Conservation (phyloP, 495 filamentous ascomycete species). For the Chaetomium tenue region DNA sequence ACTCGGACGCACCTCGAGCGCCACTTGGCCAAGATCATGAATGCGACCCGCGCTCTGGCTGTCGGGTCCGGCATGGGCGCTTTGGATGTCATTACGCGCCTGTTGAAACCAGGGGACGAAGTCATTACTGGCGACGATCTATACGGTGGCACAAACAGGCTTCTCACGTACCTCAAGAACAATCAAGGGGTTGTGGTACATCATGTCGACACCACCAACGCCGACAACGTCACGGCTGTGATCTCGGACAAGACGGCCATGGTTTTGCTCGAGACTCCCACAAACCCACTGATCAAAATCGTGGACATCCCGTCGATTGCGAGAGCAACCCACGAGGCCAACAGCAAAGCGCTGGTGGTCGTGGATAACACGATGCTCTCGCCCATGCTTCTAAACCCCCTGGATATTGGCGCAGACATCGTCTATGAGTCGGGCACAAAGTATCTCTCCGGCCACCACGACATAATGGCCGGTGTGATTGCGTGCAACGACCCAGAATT, state of each 20-base stretch:
- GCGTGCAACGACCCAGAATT: constrained; percentile 77
- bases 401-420: constrained; percentile 91
- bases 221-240: constrained; percentile 63
- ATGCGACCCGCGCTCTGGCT: constrained; percentile 82
- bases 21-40: constrained; percentile 98
- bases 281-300: constrained; percentile 97
- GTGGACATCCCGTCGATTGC: constrained; percentile 84
- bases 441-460: constrained; percentile 96
- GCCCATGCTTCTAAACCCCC: constrained; percentile 83
- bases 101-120: constrained; percentile 90
- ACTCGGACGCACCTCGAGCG: constrained; percentile 95
- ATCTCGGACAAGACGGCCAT: constrained; percentile 81
- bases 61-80: constrained; percentile 97
- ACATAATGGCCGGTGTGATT: constrained; percentile 96
- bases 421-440: constrained; percentile 98
- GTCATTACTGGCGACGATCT: constrained; percentile 96
- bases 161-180: constrained; percentile 85
- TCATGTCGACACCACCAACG: constrained; percentile 88
- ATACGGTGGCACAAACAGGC: constrained; percentile 92
- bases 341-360: constrained; percentile 76
- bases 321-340: constrained; percentile 68
- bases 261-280: constrained; percentile 95
- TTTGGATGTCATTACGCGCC: constrained; percentile 91
- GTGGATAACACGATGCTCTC: constrained; percentile 99
- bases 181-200: constrained; percentile 88